phyloP scores from a whole-genome alignment of 345 rosid species.

The Turnera subulata region DNA sequence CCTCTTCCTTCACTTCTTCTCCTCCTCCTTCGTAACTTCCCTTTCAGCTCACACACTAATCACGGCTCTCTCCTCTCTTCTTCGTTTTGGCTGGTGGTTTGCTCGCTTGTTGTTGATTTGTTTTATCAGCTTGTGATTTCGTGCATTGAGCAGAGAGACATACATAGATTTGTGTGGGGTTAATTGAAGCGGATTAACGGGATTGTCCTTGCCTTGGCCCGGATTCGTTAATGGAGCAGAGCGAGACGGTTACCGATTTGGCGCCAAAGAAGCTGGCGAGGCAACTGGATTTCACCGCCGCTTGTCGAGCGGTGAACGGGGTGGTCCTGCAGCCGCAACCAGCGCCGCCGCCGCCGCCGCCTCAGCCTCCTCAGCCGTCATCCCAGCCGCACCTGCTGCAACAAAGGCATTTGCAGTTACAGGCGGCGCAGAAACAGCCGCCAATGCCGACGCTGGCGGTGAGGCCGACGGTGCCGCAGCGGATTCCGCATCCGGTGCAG shows the following conservation, averaged over 20 bases:
- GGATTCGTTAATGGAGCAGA: constrained; percentile 36
- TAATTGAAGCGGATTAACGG: not conserved
- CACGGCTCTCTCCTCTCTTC: not conserved
- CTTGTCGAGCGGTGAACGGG: constrained; percentile 27
- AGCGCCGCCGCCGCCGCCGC: not conserved
- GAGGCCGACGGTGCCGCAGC: constrained; percentile 15
- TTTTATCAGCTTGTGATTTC: too few relatives aligned
- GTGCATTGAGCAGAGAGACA: not conserved
- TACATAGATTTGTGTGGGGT: not conserved
- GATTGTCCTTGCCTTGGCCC: not conserved
- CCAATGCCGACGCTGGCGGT: constrained; percentile 21
- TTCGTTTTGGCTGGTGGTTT: not conserved
- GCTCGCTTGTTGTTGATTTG: too few relatives aligned
- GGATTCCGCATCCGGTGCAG: constrained; percentile 40
- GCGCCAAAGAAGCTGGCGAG: constrained; percentile 42
- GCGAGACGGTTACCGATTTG: constrained; percentile 38
- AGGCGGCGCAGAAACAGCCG: constrained; percentile 15
- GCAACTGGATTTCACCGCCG: constrained; percentile 47
- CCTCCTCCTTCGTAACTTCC: not conserved
- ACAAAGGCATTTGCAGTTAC: constrained; percentile 5
- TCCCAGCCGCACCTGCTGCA: constrained; percentile 7
- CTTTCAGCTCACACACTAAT: not conserved
- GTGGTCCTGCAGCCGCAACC: constrained; percentile 5
- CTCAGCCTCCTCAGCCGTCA: too few relatives aligned
- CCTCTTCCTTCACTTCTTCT: not conserved